phyloP scores from a whole-genome alignment of 1,284 basidiomycete species.

The Phylloboletellus chloephorus region DNA sequence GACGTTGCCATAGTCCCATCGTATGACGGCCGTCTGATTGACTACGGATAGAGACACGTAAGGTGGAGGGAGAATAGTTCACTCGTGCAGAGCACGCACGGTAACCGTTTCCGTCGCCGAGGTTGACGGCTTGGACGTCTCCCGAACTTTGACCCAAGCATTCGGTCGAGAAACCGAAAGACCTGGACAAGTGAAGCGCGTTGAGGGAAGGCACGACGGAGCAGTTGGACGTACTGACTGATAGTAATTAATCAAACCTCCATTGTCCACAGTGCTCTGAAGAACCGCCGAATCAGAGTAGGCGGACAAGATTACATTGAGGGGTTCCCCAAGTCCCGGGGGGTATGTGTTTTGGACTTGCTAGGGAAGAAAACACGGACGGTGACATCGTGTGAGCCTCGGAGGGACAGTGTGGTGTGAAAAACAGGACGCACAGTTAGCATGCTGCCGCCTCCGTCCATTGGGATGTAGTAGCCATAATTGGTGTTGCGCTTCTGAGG shows the following conservation, averaged over 20 bases:
- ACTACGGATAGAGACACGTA: conserved; percentile 35
- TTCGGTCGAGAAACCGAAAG: conserved; percentile 68
- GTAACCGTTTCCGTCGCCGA: conserved; percentile 79
- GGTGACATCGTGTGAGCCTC: conserved; percentile 1
- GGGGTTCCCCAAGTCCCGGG: conserved; percentile 77
- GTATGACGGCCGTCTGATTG: conserved; percentile 73
- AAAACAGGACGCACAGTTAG: conserved; percentile 38
- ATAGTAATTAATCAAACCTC: conserved; percentile 80
- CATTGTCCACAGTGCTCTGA: conserved; percentile 53
- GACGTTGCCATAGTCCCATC: conserved; percentile 77
- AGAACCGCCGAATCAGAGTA: conserved; percentile 73
- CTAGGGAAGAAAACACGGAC: conserved; percentile 27
- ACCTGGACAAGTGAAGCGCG: conserved; percentile 29
- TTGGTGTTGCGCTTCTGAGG: conserved; percentile 22
- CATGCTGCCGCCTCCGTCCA: conserved; percentile 39
- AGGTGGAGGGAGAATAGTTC: neutral
- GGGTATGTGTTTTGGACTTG: conserved; percentile 62
- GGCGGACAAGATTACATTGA: conserved; percentile 84
- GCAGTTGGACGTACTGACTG: conserved; percentile 38
- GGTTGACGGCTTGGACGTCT: conserved; percentile 64
- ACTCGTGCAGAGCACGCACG: conserved; percentile 38
- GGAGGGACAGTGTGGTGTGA: neutral
- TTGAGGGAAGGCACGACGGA: conserved; percentile 1
- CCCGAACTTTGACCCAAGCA: conserved; percentile 82
- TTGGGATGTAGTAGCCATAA: conserved; percentile 44